Percentiles rank a stretch among this genome's conserved stretches.
These are phyloP conservation scores for Panicum virgatum DNA, from an alignment of 202 grass and related monocot genomes.

Conservation along the genomic window DNA sequence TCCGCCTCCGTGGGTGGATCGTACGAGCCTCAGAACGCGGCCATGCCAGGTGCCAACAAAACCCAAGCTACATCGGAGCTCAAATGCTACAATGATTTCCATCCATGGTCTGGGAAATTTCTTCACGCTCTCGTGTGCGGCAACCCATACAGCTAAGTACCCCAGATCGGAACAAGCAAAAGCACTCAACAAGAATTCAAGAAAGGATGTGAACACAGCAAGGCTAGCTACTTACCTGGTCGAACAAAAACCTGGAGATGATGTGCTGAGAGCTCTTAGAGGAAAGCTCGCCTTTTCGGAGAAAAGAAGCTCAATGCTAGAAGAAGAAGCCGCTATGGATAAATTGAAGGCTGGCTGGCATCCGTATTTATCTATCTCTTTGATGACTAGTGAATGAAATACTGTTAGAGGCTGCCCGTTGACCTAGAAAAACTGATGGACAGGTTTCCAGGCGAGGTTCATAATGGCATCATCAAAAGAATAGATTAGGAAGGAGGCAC, in stretches of 20 bases:
- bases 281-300: not conserved
- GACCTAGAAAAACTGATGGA: too few relatives aligned
- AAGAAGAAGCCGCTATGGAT: not conserved
- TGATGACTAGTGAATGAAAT: too few relatives aligned
- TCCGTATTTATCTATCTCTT: too few relatives aligned
- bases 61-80: not conserved
- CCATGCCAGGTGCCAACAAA: not conserved
- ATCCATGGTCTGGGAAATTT: too few relatives aligned
- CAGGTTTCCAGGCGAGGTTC: too few relatives aligned
- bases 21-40: too few relatives aligned
- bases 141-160: not conserved
- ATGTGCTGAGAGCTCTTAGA: not conserved
- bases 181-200: slow-evolving; percentile 13
- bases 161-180: not conserved
- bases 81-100: not conserved
- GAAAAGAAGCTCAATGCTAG: not conserved
- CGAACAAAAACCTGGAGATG: slow-evolving; percentile 1
- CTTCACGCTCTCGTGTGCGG: not conserved
- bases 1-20: too few relatives aligned
- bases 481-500: too few relatives aligned
- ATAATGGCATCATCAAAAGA: too few relatives aligned
- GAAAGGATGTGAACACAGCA: slow-evolving; percentile 5
- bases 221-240: not conserved
- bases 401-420: too few relatives aligned
- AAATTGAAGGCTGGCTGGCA: not conserved